phyloP scores from a whole-genome alignment of 2,329 filamentous ascomycete genomes.

The Aspergillus sclerotialis region DNA sequence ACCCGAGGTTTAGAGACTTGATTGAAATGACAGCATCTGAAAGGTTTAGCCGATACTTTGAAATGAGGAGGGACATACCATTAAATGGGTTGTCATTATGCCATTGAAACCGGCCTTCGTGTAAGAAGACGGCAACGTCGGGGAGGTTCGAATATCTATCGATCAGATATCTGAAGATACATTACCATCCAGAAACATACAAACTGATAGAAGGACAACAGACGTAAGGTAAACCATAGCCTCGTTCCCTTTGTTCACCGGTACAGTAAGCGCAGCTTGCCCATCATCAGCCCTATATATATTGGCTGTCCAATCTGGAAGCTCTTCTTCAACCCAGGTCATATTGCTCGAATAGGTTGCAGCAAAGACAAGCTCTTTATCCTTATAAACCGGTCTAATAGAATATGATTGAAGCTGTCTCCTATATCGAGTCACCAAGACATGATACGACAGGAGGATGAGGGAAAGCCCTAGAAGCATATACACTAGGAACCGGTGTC shows the following conservation, averaged over 20 bases:
- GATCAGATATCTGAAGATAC: slow-evolving; percentile 12
- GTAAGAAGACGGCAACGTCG: slow-evolving; percentile 36
- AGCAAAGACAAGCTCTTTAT: slow-evolving; percentile 15
- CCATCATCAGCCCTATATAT: slow-evolving; percentile 39
- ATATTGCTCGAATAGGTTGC: slow-evolving; percentile 14
- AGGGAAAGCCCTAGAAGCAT: background rate
- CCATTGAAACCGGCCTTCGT: slow-evolving; percentile 39
- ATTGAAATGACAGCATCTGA: slow-evolving; percentile 32
- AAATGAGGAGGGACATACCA: slow-evolving; percentile 7
- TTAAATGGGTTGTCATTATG: slow-evolving; percentile 23
- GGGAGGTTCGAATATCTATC: slow-evolving; percentile 31
- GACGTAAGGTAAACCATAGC: slow-evolving; percentile 46
- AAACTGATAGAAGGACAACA: no score
- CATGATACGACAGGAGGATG: background rate
- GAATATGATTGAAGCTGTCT: background rate
- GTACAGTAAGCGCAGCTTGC: slow-evolving; percentile 32
- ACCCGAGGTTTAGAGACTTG: slow-evolving; percentile 42
- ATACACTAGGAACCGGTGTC: background rate
- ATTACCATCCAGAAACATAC: background rate
- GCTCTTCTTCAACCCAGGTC: slow-evolving; percentile 14
- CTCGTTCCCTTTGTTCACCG: slow-evolving; percentile 43
- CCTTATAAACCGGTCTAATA: background rate
- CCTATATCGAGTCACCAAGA: background rate
- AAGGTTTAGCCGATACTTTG: background rate
- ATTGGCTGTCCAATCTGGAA: slow-evolving; percentile 12